Evolutionary conservation across 106 monocot genomes (phyloP).

Genomic region (Dendrobium officinale): DNA sequence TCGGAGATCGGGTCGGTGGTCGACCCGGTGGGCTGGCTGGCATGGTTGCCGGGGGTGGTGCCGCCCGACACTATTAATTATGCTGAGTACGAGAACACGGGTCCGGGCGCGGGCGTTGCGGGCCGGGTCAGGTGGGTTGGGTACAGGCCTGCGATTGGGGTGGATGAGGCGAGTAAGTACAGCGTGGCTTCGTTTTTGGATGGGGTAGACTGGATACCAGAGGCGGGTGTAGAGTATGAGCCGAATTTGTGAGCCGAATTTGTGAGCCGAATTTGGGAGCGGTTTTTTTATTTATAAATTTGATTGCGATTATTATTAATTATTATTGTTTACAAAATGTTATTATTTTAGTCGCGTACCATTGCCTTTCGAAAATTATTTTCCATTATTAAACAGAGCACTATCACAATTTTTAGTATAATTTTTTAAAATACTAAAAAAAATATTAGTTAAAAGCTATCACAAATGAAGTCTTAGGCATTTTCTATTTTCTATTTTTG

Average conservation of each 20-base stretch:
- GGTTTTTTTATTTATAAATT: too few species aligned
- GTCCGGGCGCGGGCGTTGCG: slow-evolving; percentile 17
- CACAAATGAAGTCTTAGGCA: too few species aligned
- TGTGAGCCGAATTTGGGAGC: neutral
- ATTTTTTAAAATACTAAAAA: too few species aligned
- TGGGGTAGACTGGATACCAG: slow-evolving; percentile 19
- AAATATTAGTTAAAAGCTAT: too few species aligned
- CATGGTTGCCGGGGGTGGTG: slow-evolving; percentile 16
- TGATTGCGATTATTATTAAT: too few species aligned
- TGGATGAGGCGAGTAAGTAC: slow-evolving; percentile 20
- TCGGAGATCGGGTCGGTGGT: slow-evolving; percentile 26
- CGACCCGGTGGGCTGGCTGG: slow-evolving; percentile 17
- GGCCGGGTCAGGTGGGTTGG: slow-evolving; percentile 27
- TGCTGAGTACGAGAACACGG: slow-evolving; percentile 26
- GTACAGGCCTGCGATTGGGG: slow-evolving; percentile 12
- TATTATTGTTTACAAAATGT: too few species aligned
- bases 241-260: slow-evolving; percentile 12
- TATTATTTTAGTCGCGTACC: too few species aligned
- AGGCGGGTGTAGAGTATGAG: slow-evolving; percentile 8
- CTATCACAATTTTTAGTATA: too few species aligned
- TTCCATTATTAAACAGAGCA: too few species aligned
- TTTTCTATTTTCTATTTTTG: too few species aligned
- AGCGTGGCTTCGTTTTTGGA: slow-evolving; percentile 20
- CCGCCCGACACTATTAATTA: slow-evolving; percentile 23
- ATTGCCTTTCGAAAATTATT: too few species aligned